These are phyloP conservation scores for Arthrinium phaeospermum DNA, from an alignment of 2,329 filamentous ascomycete genomes.

Conservation along the genomic window DNA sequence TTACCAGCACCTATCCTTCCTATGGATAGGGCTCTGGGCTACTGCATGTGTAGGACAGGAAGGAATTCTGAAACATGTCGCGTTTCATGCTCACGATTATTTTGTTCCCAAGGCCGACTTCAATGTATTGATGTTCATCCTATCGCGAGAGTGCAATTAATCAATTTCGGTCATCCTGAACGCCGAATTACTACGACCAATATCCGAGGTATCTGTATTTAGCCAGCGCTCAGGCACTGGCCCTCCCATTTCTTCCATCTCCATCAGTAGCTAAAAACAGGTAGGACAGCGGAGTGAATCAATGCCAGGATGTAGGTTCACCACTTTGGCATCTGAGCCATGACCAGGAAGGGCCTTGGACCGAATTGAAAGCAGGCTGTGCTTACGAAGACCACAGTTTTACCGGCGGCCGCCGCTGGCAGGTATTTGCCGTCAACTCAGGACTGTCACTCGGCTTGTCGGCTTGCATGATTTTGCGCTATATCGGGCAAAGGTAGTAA, in stretches of 20 bases:
- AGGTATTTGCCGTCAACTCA: neutral
- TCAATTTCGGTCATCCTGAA: neutral
- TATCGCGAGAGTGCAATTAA: neutral
- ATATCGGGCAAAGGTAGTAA: neutral
- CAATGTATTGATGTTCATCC: neutral
- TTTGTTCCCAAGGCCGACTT: neutral
- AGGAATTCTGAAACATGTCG: neutral
- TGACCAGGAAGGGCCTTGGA: neutral
- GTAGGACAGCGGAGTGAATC: neutral
- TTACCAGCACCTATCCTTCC: neutral
- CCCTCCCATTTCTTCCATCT: neutral
- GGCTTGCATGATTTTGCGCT: slow-evolving; percentile 8
- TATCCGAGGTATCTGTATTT: neutral
- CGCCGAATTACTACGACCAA: neutral
- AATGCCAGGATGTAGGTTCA: neutral
- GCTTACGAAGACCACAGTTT: neutral
- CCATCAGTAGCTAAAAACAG: neutral
- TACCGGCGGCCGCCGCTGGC: neutral
- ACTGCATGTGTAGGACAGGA: slow-evolving; percentile 7
- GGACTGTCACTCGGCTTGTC: neutral
- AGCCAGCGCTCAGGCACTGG: neutral
- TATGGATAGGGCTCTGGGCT: neutral
- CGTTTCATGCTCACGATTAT: neutral
- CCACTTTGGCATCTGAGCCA: neutral
- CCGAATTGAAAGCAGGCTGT: neutral